Evolutionary conservation across 805 yeast genomes (phyloP), one percentile per base, ranked within the genome.

Genomic region (Komagataella mondaviorum): DNA sequence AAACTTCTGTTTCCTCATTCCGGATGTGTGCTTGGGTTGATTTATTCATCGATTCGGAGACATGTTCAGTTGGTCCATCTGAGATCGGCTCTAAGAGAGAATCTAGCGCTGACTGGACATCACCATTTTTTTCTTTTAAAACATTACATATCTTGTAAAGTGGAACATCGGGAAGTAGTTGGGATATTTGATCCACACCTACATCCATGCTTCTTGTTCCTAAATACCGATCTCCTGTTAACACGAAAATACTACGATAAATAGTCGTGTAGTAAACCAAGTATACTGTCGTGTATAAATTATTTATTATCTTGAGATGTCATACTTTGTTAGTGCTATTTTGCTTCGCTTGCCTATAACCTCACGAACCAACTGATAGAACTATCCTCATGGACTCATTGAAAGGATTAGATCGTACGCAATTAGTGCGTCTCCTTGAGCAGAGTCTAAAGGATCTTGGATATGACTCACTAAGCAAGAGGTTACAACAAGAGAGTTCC

Each of bases 371-470:
- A 5, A 30, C 39, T 30, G 14, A 10, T 30, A 30, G 39, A 30
- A 14, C 14, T n/a, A 44, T 30, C 18, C 14, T 30, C 7, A 23
- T 44, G 45, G 12, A 47, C 44, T 23, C 51, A 1, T 47, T 46
- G 17, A 16, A 46, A 16, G 18, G 39, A 6, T 17, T 50, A n/a
- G 49, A 50, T 17, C 44, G 46, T 8, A 22, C n/a, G 22, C 49
- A 50, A 23, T 10, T 50, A 23, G 24, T 45, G 10, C 44, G 52
- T 4, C 49, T 50, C n/a, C n/a, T 50, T 17, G 49, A 23, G 3
- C 52, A 50, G 43, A 23, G 47, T 24, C 49, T 50, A 43, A 8
- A n/a, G n/a, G 52, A 50, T 43, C 44, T 50, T 14, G 52, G 52
- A n/a, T 50, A 46, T 23, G 45, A 47, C 23, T 18, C 46, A 22